A percentile compares a stretch with the other conserved stretches of the same genome.
phyloP scores from a whole-genome alignment of 768 basidiomycete species.

The Podaxis pistillaris region DNA sequence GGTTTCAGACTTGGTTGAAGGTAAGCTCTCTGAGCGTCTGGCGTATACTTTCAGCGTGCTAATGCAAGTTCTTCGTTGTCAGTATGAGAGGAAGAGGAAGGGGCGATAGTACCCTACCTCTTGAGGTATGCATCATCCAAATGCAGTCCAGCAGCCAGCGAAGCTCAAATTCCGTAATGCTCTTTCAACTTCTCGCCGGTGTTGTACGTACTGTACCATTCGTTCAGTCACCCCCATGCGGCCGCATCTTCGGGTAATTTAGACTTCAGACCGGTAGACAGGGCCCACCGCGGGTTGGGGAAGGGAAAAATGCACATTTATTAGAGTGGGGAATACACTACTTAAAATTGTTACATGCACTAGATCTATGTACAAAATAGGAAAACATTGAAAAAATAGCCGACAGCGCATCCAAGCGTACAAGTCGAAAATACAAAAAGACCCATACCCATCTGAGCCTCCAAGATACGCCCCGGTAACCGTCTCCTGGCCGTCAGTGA shows the following conservation, averaged over 20 bases:
- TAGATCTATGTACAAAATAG: slow-evolving; percentile 4
- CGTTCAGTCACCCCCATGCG: no score
- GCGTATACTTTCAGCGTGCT: background rate
- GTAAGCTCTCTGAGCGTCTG: background rate
- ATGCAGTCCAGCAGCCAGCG: no score
- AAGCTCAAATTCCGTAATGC: no score
- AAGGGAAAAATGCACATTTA: background rate
- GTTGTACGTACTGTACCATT: no score
- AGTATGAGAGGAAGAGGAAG: background rate
- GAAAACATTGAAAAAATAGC: background rate
- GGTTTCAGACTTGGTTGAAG: background rate
- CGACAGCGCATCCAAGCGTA: background rate
- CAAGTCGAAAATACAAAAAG: no score
- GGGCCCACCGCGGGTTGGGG: background rate
- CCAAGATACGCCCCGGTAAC: no score
- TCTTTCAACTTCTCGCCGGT: no score
- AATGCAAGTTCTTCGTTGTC: background rate
- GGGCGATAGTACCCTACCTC: background rate
- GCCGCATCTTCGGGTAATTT: no score
- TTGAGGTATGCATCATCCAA: background rate
- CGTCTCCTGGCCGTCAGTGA: no score
- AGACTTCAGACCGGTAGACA: no score
- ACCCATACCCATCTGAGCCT: no score
- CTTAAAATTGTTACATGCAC: slow-evolving; percentile 5
- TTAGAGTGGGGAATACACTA: background rate